These are phyloP conservation scores for Cyanidioschyzon merolae DNA, from an alignment of 23 red algal species.

Conservation along the genomic window DNA sequence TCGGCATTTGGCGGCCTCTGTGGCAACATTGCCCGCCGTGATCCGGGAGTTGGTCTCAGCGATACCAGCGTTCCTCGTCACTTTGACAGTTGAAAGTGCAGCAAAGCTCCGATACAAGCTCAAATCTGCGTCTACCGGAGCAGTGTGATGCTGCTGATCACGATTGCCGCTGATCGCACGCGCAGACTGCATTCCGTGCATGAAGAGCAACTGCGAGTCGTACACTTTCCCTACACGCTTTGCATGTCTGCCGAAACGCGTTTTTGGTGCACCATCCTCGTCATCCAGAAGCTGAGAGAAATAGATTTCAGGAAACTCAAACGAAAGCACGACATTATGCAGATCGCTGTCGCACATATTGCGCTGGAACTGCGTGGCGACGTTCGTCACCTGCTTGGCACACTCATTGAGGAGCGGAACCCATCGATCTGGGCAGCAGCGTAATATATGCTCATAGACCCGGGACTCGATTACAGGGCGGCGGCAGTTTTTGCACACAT, in stretches of 20 bases:
- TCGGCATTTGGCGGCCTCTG: neutral
- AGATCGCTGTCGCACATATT: neutral
- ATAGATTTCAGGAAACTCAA: neutral
- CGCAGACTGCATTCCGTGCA: neutral
- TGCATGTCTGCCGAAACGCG: neutral
- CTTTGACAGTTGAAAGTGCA: neutral
- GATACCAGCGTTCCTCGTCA: neutral
- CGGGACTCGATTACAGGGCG: neutral
- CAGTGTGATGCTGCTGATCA: neutral
- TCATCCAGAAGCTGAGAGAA: constrained; percentile 3
- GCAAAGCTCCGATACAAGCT: neutral
- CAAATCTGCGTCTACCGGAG: neutral
- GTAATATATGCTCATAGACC: neutral
- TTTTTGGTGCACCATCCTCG: neutral
- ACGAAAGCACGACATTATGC: neutral
- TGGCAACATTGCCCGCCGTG: neutral
- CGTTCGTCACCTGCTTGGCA: neutral
- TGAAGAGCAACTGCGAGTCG: neutral
- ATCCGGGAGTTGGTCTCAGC: neutral
- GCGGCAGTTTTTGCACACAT: neutral
- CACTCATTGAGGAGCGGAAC: neutral
- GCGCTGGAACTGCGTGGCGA: neutral
- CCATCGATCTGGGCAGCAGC: constrained; percentile 2
- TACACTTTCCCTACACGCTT: neutral
- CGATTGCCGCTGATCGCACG: neutral